Evolutionary conservation across 2,329 filamentous ascomycete species (phyloP), one percentile per base, ranked within the genome.

Genomic region (Penicillium sp.): DNA sequence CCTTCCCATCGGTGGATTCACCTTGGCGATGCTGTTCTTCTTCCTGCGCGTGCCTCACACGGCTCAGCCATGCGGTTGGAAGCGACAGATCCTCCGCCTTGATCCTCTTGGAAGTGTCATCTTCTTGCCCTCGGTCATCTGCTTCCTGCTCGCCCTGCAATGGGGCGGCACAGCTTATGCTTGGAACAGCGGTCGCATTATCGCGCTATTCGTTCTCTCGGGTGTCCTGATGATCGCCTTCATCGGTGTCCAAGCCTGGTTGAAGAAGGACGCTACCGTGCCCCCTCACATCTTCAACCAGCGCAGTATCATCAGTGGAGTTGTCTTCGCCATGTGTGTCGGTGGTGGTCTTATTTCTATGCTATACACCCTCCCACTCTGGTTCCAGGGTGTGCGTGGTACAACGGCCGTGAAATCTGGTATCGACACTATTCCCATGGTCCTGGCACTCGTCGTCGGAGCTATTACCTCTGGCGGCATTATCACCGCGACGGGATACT

Each of bases 281-380:
- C 84, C 84, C 24, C 82, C 82, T 40, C 75, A 80, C 12, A 78
- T 86, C 50, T 78, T 85, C 67, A 80, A 76, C 58, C 78, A 83
- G 64, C 78, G 83, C 33, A 79, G 72, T 40, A 72, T 81, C 24
- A 68, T 74, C 2, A 60, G 68, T 40, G 71, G 73, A 17, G 64
- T 69, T 1, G 71, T 71, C 56, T 80, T 75, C 65, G 67, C 70
- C 4, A 72, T 76, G 40, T 76, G 80, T 45, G 74, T 78, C 24
- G 75, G 75, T 24, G 76, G 70, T 3, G 71, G 72, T 15, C 76
- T 82, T 64, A 74, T 78, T 42, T 75, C 79, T 44, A 66, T 81
- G 49, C 68, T 80, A 5, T 81, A 79, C 58, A 79, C 77, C 58
- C 62, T 82, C 2, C 80, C 80, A 0, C 76, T 82, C 47, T 83